Percentiles rank a stretch among this genome's conserved stretches.
Evolutionary conservation across 2,329 filamentous ascomycete species (phyloP).

Genomic region (Fusarium buharicum): DNA sequence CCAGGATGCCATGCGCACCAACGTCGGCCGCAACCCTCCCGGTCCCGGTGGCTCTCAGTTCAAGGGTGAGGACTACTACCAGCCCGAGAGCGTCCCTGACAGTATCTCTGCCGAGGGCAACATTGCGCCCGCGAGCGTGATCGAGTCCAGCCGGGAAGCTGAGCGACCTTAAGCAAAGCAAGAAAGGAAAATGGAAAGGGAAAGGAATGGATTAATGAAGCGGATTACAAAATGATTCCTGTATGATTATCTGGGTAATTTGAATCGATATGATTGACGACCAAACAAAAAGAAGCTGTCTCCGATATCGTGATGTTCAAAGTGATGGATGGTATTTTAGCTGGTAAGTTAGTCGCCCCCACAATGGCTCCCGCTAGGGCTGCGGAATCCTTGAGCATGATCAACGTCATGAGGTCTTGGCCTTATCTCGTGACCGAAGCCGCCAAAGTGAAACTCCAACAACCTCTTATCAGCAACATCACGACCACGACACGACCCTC

Average conservation of each 20-base stretch:
- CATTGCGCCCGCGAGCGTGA: slow-evolving; percentile 55
- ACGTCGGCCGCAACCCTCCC: slow-evolving; percentile 51
- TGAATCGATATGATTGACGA: slow-evolving; percentile 27
- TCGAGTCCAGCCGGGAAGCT: slow-evolving; percentile 49
- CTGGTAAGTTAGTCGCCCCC: slow-evolving; percentile 8
- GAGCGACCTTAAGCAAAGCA: slow-evolving; percentile 12
- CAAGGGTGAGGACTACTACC: slow-evolving; percentile 56
- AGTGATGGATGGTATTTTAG: background rate
- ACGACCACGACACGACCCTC: background rate
- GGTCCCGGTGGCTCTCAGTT: slow-evolving; percentile 53
- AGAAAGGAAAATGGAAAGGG: background rate
- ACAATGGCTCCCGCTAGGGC: slow-evolving; percentile 21
- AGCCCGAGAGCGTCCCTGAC: slow-evolving; percentile 55
- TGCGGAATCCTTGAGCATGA: slow-evolving; percentile 25
- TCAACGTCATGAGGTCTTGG: slow-evolving; percentile 40
- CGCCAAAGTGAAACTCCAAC: slow-evolving; percentile 12
- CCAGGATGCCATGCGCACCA: slow-evolving; percentile 51
- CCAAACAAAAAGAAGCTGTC: background rate
- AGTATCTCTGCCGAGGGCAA: slow-evolving; percentile 56
- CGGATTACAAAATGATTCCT: slow-evolving; percentile 5
- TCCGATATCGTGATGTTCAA: background rate
- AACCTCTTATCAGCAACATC: slow-evolving; percentile 21
- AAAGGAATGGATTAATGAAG: slow-evolving; percentile 4
- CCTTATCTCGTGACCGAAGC: slow-evolving; percentile 31
- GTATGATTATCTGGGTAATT: slow-evolving; percentile 26